Conservation (phyloP, 2,329 filamentous ascomycete genomes). For the Colletotrichum tropicicola region DNA sequence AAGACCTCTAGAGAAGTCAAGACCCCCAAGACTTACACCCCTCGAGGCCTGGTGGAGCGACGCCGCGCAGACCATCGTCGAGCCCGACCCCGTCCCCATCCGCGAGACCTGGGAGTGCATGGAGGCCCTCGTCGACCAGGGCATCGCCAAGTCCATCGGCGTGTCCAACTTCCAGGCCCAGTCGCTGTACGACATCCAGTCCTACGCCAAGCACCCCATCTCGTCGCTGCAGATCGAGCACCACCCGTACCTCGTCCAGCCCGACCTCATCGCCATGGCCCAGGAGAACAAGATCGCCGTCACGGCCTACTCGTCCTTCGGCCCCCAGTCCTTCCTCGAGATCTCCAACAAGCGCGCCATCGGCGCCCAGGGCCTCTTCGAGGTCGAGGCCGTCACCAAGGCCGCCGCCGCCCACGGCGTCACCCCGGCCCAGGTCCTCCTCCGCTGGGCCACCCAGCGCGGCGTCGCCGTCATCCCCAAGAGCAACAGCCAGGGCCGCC, state of each 20-base stretch:
- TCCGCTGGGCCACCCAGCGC: constrained; percentile 74
- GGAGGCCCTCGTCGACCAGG: constrained; percentile 59
- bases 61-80: constrained; percentile 51
- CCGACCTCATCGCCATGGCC: constrained; percentile 63
- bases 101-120: constrained; percentile 70
- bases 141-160: constrained; percentile 66
- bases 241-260: constrained; percentile 73
- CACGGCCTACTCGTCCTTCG: constrained; percentile 74
- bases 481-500: constrained; percentile 59
- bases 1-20: background rate
- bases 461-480: constrained; percentile 73
- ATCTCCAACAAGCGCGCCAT: constrained; percentile 38
- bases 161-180: constrained; percentile 69
- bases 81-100: constrained; percentile 42
- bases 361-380: constrained; percentile 39
- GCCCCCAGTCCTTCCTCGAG: constrained; percentile 57
- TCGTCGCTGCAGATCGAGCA: constrained; percentile 73
- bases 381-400: constrained; percentile 51
- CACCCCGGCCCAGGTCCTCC: constrained; percentile 71
- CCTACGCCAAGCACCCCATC: constrained; percentile 64
- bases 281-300: constrained; percentile 65
- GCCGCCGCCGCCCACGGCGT: constrained; percentile 63
- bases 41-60: constrained; percentile 45
- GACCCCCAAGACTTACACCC: background rate
- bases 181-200: constrained; percentile 67